A percentile compares a stretch with the other conserved stretches of the same genome.
phyloP scores from a whole-genome alignment of 306 rosid genomes.

The Geum urbanum region DNA sequence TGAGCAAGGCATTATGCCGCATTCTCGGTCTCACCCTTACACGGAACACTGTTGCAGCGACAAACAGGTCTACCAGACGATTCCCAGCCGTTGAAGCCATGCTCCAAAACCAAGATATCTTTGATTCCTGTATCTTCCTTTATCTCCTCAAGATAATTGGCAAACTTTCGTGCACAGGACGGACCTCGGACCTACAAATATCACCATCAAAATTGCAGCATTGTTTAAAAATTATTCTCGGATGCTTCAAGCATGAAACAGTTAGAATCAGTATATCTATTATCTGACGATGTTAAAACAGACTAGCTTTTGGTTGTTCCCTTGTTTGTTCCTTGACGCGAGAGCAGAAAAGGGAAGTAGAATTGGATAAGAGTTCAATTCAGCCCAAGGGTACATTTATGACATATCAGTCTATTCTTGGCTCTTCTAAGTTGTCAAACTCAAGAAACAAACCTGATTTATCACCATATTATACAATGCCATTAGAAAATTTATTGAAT shows the following conservation, averaged over 20 bases:
- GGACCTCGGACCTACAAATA: conserved; percentile 87
- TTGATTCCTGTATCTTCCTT: conserved; percentile 77
- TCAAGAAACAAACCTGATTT: not conserved
- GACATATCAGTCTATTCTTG: not conserved
- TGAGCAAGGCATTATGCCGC: conserved; percentile 27
- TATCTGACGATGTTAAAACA: not conserved
- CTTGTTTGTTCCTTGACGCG: not conserved
- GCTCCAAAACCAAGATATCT: conserved; percentile 74
- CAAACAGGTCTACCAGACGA: conserved; percentile 87
- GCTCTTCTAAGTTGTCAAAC: not conserved
- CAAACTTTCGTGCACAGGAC: conserved; percentile 67
- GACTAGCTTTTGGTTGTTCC: not conserved
- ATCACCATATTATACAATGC: not conserved
- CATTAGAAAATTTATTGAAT: not conserved
- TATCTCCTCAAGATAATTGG: conserved; percentile 55
- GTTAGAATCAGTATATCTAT: not conserved
- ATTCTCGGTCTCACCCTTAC: conserved; percentile 40
- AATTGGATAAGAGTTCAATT: not conserved
- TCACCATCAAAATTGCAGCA: conserved; percentile 10
- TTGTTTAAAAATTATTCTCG: conserved; percentile 10
- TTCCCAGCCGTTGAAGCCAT: conserved; percentile 96
- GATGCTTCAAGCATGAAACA: not conserved
- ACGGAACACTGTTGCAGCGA: conserved; percentile 61
- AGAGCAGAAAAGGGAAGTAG: not conserved
- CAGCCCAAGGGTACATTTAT: not conserved